These are phyloP conservation scores for Backusella macrospora DNA, from an alignment of 192 early-diverging fungal species.

Conservation along the genomic window DNA sequence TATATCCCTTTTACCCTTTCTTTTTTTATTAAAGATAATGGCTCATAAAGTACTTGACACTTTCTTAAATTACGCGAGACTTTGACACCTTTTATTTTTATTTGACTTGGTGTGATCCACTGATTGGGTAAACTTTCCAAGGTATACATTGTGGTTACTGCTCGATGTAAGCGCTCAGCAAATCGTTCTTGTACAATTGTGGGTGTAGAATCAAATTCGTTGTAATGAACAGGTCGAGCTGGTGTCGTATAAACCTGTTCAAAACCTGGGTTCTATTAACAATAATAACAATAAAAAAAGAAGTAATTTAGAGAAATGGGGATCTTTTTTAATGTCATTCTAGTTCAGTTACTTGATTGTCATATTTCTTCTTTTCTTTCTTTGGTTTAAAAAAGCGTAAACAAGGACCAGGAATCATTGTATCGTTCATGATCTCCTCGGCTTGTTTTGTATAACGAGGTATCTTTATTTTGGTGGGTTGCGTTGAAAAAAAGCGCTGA, in stretches of 20 bases:
- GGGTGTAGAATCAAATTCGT: constrained; percentile 35
- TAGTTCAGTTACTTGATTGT: neutral
- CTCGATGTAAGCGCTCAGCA: constrained; percentile 37
- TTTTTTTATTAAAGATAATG: constrained; percentile 19
- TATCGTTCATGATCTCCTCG: constrained; percentile 15
- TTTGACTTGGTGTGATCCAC: constrained; percentile 23
- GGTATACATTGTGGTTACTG: constrained; percentile 32
- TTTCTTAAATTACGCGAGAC: constrained; percentile 33
- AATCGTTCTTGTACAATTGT: constrained; percentile 38
- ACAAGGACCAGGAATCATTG: constrained; percentile 32
- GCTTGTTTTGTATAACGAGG: constrained; percentile 16
- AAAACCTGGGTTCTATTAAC: constrained; percentile 2
- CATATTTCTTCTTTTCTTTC: constrained; percentile 17
- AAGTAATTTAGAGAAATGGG: neutral
- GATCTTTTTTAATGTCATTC: neutral
- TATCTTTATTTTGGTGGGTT: constrained; percentile 12
- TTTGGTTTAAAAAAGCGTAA: constrained; percentile 25
- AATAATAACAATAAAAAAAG: neutral
- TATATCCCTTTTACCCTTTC: constrained; percentile 20
- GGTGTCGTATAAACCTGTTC: constrained; percentile 21
- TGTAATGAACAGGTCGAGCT: constrained; percentile 21
- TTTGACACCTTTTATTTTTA: constrained; percentile 30
- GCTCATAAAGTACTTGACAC: constrained; percentile 39
- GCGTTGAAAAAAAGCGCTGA: constrained; percentile 10
- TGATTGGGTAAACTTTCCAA: constrained; percentile 28